A percentile compares a stretch with the other conserved stretches of the same genome.
phyloP scores from a whole-genome alignment of 139 green algal species.

The Tetradesmus obliquus region DNA sequence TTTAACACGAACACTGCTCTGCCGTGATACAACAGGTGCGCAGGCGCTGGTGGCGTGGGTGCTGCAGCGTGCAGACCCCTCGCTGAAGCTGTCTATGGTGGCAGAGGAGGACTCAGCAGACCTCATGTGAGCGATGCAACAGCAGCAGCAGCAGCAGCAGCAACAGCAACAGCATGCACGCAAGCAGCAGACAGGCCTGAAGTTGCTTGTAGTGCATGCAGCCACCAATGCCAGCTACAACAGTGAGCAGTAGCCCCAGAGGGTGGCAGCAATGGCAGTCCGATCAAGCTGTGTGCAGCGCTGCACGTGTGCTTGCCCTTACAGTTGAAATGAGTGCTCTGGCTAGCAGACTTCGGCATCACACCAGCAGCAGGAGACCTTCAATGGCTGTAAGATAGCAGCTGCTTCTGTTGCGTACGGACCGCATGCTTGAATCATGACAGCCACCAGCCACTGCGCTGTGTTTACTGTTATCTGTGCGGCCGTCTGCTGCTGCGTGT shows the following conservation, averaged over 20 bases:
- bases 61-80: slow-evolving; percentile 67
- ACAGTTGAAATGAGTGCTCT: no score
- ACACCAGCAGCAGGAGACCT: no score
- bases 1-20: no score
- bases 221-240: not conserved
- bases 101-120: slow-evolving; percentile 91
- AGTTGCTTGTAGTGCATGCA: not conserved
- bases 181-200: not conserved
- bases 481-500: not conserved
- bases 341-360: no score
- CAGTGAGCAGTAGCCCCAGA: no score
- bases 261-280: not conserved
- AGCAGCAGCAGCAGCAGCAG: slow-evolving; percentile 23
- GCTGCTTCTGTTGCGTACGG: no score
- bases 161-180: not conserved
- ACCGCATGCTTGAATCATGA: no score
- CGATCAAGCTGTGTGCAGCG: not conserved
- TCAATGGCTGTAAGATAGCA: no score
- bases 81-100: slow-evolving; percentile 82
- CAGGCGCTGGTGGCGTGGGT: slow-evolving; percentile 93
- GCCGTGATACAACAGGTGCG: slow-evolving; percentile 66
- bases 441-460: no score
- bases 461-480: no score
- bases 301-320: not conserved
- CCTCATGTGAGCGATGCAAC: slow-evolving; percentile 60